Conservation (phyloP, 495 filamentous ascomycete genomes). For the Thermothielavioides terrestris region DNA sequence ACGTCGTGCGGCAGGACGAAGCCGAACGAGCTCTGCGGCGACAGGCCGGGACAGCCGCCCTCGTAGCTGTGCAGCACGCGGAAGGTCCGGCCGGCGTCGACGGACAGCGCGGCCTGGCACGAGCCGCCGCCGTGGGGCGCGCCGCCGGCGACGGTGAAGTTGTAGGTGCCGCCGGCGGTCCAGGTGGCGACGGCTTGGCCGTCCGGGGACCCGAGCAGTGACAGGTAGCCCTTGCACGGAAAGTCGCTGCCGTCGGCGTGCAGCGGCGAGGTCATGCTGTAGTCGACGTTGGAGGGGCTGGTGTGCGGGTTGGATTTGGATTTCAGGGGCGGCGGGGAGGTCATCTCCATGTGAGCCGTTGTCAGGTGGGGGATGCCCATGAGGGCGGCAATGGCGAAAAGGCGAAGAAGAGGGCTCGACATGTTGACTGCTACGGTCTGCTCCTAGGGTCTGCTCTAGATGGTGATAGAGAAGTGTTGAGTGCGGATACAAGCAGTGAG, state of each 20-base stretch:
- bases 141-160: conserved; percentile 46
- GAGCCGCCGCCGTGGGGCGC: conserved; percentile 54
- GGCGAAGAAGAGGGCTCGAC: neutral
- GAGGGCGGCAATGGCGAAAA: neutral
- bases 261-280: conserved; percentile 46
- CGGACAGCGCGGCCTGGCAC: conserved; percentile 56
- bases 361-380: neutral
- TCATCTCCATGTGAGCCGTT: conserved; percentile 49
- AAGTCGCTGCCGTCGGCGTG: conserved; percentile 38
- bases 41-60: conserved; percentile 31
- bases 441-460: no score
- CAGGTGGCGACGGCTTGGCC: conserved; percentile 41
- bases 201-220: conserved; percentile 34
- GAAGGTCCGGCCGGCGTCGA: conserved; percentile 50
- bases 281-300: conserved; percentile 23
- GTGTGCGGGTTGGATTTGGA: conserved; percentile 38
- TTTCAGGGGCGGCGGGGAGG: conserved; percentile 41
- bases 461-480: neutral
- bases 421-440: no score
- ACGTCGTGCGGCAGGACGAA: conserved; percentile 50
- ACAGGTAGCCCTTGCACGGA: conserved; percentile 56
- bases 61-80: conserved; percentile 35
- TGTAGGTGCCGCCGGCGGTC: conserved; percentile 45
- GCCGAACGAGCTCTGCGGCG: conserved; percentile 9
- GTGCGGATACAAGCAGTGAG: no score